A percentile compares a stretch with the other conserved stretches of the same genome.
These are phyloP conservation scores for Calonectria hongkongensis DNA, from an alignment of 2,329 filamentous ascomycete species.

Conservation along the genomic window DNA sequence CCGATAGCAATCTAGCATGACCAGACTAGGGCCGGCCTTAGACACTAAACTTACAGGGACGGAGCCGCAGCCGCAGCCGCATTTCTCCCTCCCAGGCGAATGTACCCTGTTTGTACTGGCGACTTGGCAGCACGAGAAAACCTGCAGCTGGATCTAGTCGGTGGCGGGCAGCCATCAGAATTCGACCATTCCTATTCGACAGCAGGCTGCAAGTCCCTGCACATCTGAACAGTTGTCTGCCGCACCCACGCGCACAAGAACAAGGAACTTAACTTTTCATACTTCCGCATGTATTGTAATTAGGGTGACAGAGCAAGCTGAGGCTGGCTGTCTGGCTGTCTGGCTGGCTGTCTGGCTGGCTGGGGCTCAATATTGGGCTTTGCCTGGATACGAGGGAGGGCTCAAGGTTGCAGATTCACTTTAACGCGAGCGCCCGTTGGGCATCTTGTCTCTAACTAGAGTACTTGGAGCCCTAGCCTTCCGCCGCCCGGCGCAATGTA, in stretches of 20 bases:
- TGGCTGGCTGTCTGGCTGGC: not conserved
- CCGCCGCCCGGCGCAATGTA: slow-evolving; percentile 29
- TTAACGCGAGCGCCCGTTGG: slow-evolving; percentile 20
- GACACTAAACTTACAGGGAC: slow-evolving; percentile 35
- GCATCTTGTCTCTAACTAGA: slow-evolving; percentile 22
- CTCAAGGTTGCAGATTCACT: slow-evolving; percentile 13
- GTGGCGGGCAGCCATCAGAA: slow-evolving; percentile 45
- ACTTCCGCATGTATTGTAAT: not conserved
- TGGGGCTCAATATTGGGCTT: slow-evolving; percentile 17
- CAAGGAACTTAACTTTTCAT: slow-evolving; percentile 8
- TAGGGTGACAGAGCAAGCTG: not conserved
- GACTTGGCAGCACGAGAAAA: slow-evolving; percentile 39
- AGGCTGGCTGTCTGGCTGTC: not conserved
- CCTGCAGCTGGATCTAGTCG: slow-evolving; percentile 45
- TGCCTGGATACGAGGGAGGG: slow-evolving; percentile 14
- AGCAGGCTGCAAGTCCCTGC: slow-evolving; percentile 37
- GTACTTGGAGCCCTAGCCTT: slow-evolving; percentile 21
- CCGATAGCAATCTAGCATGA: not conserved
- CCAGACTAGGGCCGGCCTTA: slow-evolving; percentile 12
- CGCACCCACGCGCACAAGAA: slow-evolving; percentile 26
- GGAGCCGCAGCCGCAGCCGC: slow-evolving; percentile 46
- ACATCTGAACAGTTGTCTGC: slow-evolving; percentile 31
- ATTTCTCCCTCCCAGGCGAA: slow-evolving; percentile 26
- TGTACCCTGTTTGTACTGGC: slow-evolving; percentile 39
- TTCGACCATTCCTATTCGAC: slow-evolving; percentile 41